Evolutionary conservation across 441 rosid species (phyloP).

Genomic region (Erodium chrysanthum): DNA sequence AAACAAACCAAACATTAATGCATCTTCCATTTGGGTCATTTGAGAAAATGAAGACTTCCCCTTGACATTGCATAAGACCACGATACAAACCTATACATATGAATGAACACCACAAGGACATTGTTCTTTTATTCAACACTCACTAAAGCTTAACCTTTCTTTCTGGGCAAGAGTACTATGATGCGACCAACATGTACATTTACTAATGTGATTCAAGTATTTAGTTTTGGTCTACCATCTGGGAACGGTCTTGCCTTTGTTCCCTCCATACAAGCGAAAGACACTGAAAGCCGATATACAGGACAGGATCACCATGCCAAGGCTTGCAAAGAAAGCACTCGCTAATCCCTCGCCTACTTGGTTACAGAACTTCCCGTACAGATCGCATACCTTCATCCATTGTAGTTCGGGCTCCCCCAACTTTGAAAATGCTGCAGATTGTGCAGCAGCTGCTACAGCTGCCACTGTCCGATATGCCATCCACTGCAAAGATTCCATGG

Average conservation of each 20-base stretch:
- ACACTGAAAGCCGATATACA: slow-evolving; percentile 67
- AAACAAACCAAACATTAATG: too few relatives aligned
- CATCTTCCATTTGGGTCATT: neutral
- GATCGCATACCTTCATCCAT: slow-evolving; percentile 70
- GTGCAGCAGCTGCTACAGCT: slow-evolving; percentile 58
- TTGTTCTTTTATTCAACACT: neutral
- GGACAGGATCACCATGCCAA: slow-evolving; percentile 49
- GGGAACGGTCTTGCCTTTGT: slow-evolving; percentile 18
- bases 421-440: slow-evolving; percentile 57
- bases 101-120: neutral
- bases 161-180: too few relatives aligned
- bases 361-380: slow-evolving; percentile 77
- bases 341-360: slow-evolving; percentile 53
- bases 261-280: slow-evolving; percentile 60
- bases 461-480: slow-evolving; percentile 67
- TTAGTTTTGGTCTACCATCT: neutral
- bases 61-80: neutral
- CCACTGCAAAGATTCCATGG: too few relatives aligned
- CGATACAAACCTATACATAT: neutral
- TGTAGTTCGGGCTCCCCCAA: slow-evolving; percentile 61
- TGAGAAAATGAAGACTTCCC: neutral
- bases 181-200: too few relatives aligned
- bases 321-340: slow-evolving; percentile 39
- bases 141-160: neutral
- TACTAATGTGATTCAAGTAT: too few relatives aligned